A percentile compares a stretch with the other conserved stretches of the same genome.
These are phyloP conservation scores for Austroboletus niveus DNA, from an alignment of 1,284 basidiomycete species.

Conservation along the genomic window DNA sequence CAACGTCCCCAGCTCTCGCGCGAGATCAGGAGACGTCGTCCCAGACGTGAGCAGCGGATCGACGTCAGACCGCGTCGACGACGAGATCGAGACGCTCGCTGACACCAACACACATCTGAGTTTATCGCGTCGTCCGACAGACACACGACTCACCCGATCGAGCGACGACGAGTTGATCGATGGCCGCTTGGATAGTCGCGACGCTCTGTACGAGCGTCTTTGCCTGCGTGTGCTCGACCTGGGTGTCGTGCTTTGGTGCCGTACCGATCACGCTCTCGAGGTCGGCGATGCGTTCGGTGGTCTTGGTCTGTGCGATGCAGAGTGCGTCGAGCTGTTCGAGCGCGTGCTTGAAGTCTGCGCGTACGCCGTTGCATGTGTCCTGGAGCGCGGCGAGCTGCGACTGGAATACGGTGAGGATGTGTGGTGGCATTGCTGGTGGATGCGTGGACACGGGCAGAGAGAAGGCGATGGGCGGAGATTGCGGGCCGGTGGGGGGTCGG, in stretches of 20 bases:
- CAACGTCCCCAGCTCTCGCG: no score
- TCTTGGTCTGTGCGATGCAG: conserved; percentile 13
- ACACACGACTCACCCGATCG: no score
- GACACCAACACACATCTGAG: no score
- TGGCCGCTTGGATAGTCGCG: conserved; percentile 20
- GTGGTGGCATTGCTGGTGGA: neutral
- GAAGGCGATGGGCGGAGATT: neutral
- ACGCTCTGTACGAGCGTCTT: conserved; percentile 16
- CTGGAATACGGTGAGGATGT: conserved; percentile 13
- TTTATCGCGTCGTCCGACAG: no score
- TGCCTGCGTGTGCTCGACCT: neutral
- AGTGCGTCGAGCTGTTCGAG: conserved; percentile 19
- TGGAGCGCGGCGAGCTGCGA: conserved; percentile 17
- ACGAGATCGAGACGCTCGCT: no score
- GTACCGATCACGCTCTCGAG: conserved; percentile 20
- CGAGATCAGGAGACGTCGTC: no score
- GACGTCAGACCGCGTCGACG: no score
- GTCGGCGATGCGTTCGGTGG: conserved; percentile 5
- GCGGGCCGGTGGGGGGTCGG: neutral
- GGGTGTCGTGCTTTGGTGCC: neutral
- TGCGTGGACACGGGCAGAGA: neutral
- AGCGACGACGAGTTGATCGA: conserved; percentile 15
- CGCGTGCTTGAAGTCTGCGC: conserved; percentile 14
- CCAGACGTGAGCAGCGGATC: no score
- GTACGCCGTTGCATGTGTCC: conserved; percentile 3